Conservation (phyloP, 805 yeast species). For the Ogataea nitratoaversa region DNA sequence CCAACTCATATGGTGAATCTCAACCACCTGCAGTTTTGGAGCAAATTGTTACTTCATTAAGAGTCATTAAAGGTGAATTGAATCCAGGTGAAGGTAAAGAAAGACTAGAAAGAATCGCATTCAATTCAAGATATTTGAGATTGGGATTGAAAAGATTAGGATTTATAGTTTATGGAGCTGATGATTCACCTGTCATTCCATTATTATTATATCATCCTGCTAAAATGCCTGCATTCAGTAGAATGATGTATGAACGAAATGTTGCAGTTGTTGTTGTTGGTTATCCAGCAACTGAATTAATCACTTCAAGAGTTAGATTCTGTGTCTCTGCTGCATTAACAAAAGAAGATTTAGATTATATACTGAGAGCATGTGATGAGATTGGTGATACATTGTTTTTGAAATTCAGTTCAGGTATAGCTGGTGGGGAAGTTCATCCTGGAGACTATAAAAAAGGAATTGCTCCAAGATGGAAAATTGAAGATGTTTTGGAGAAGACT, state of each 20-base stretch:
- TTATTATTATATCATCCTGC: constrained; percentile 83
- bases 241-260: constrained; percentile 71
- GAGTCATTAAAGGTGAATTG: constrained; percentile 73
- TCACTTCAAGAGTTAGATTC: constrained; percentile 84
- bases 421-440: constrained; percentile 52
- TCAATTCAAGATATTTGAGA: constrained; percentile 90
- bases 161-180: constrained; percentile 89
- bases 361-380: constrained; percentile 65
- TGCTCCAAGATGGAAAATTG: constrained; percentile 72
- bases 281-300: constrained; percentile 94
- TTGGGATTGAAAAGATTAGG: constrained; percentile 89
- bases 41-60: constrained; percentile 79
- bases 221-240: constrained; percentile 88
- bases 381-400: constrained; percentile 73
- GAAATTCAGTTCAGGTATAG: constrained; percentile 73
- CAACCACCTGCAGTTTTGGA: constrained; percentile 88
- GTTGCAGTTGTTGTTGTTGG: constrained; percentile 96
- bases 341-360: constrained; percentile 86
- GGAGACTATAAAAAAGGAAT: constrained; percentile 52
- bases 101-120: constrained; percentile 88
- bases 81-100: constrained; percentile 92
- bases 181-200: constrained; percentile 96
- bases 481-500: constrained; percentile 69
- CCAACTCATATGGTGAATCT: constrained; percentile 76
- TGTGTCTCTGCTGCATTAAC: constrained; percentile 91